Evolutionary conservation across 2,329 filamentous ascomycete species (phyloP).

Genomic region (Fusarium sp.): DNA sequence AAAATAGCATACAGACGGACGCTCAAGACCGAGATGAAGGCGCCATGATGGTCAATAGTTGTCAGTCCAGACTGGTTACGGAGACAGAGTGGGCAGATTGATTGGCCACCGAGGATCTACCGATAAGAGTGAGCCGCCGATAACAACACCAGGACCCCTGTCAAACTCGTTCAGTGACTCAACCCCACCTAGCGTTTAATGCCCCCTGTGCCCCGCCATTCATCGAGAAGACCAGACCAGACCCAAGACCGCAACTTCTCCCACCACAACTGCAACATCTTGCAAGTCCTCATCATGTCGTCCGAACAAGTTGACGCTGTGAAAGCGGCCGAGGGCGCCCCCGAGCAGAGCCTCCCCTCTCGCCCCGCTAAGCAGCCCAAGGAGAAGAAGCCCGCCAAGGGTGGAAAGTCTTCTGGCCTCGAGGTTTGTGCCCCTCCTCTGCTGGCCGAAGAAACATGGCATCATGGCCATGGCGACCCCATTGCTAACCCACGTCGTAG

Average conservation of each 20-base stretch:
- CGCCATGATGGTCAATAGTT: conserved; percentile 3
- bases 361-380: conserved; percentile 54
- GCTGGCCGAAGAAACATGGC: conserved; percentile 1
- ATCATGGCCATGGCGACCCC: conserved; percentile 1
- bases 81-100: conserved; percentile 1
- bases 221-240: conserved; percentile 1
- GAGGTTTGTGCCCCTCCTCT: conserved; percentile 51
- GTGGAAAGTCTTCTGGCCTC: conserved; percentile 70
- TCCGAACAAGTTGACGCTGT: conserved; percentile 52
- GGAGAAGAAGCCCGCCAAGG: conserved; percentile 58
- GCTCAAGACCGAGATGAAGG: conserved; percentile 3
- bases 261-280: conserved; percentile 39
- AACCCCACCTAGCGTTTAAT: conserved; percentile 52
- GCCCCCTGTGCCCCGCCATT: conserved; percentile 48
- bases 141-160: not conserved
- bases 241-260: conserved; percentile 42
- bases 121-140: conserved; percentile 1
- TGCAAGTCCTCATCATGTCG: conserved; percentile 49
- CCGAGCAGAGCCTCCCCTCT: conserved; percentile 50
- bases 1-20: not conserved
- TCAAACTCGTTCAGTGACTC: conserved; percentile 45
- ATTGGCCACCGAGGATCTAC: conserved; percentile 6
- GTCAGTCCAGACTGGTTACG: not conserved
- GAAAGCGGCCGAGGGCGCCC: conserved; percentile 50
- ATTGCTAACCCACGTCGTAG: conserved; percentile 44